Evolutionary conservation across 805 yeast genomes (phyloP).

Genomic region (Nakazawaea wyomingensis): DNA sequence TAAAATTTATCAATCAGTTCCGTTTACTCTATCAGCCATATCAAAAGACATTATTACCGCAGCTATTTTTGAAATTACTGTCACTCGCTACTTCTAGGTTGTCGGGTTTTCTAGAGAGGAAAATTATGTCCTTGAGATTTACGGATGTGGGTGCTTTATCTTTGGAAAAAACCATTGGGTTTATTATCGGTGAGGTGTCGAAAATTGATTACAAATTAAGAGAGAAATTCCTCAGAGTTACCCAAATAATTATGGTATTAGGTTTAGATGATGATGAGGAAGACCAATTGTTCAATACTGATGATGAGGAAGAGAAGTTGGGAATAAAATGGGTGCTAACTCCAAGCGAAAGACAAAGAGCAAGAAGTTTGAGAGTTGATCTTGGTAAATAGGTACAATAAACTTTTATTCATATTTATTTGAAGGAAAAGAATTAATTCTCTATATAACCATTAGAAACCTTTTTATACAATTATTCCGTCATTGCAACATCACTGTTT

Average conservation of each 20-base stretch:
- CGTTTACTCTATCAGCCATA: slow-evolving; percentile 59
- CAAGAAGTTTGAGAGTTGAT: slow-evolving; percentile 52
- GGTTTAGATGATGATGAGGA: slow-evolving; percentile 71
- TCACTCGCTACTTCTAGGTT: slow-evolving; percentile 20
- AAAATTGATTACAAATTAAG: slow-evolving; percentile 68
- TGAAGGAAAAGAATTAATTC: too few species aligned
- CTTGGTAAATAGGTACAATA: slow-evolving; percentile 15
- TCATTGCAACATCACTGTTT: background rate
- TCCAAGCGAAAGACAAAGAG: slow-evolving; percentile 65
- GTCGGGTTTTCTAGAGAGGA: slow-evolving; percentile 56
- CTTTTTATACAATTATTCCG: too few species aligned
- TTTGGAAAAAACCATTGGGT: slow-evolving; percentile 75
- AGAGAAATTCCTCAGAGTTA: slow-evolving; percentile 72
- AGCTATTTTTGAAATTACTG: slow-evolving; percentile 5
- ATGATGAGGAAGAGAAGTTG: slow-evolving; percentile 36
- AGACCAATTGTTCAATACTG: slow-evolving; percentile 24
- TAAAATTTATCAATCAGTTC: slow-evolving; percentile 62
- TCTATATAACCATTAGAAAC: too few species aligned
- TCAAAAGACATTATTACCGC: slow-evolving; percentile 46
- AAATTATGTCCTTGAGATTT: slow-evolving; percentile 59
- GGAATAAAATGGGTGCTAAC: slow-evolving; percentile 68
- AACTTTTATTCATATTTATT: background rate
- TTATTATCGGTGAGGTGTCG: slow-evolving; percentile 68
- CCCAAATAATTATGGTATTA: slow-evolving; percentile 76
- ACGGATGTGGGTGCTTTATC: slow-evolving; percentile 6